Evolutionary conservation across 345 rosid genomes (phyloP).

Genomic region (Boechera retrofracta): DNA sequence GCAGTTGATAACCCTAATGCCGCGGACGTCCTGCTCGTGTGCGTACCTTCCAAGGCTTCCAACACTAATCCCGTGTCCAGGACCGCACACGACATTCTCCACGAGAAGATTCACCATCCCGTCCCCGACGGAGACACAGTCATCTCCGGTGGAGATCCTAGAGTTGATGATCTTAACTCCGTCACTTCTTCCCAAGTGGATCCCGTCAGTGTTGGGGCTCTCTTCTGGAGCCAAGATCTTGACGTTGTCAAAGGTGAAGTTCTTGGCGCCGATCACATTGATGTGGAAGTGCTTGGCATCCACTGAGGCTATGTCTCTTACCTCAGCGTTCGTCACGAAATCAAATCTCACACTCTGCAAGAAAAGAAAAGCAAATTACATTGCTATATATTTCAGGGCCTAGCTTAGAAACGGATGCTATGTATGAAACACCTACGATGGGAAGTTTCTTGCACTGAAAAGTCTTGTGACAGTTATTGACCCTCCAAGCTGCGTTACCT

Average conservation of each 20-base stretch:
- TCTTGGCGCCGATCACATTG: constrained; percentile 52
- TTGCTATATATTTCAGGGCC: neutral
- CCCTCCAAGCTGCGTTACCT: constrained; percentile 46
- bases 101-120: constrained; percentile 49
- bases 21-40: constrained; percentile 49
- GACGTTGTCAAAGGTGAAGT: constrained; percentile 47
- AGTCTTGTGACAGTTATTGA: constrained; percentile 46
- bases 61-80: constrained; percentile 72
- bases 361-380: neutral
- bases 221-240: constrained; percentile 50
- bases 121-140: constrained; percentile 65
- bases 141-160: constrained; percentile 63
- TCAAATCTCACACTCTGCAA: constrained; percentile 59
- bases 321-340: constrained; percentile 40
- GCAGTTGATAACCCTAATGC: constrained; percentile 47
- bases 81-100: constrained; percentile 56
- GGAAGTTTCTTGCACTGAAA: constrained; percentile 44
- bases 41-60: constrained; percentile 63
- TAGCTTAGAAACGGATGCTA: neutral
- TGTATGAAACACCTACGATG: constrained; percentile 28
- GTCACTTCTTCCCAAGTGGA: constrained; percentile 59
- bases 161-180: constrained; percentile 48
- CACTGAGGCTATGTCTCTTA: constrained; percentile 45
- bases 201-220: constrained; percentile 72
- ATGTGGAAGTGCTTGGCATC: constrained; percentile 65